Evolutionary conservation across 225 moss, liverwort and hornwort genomes (phyloP), one percentile per base, ranked within the genome.

Genomic region (Straminergon stramineum): DNA sequence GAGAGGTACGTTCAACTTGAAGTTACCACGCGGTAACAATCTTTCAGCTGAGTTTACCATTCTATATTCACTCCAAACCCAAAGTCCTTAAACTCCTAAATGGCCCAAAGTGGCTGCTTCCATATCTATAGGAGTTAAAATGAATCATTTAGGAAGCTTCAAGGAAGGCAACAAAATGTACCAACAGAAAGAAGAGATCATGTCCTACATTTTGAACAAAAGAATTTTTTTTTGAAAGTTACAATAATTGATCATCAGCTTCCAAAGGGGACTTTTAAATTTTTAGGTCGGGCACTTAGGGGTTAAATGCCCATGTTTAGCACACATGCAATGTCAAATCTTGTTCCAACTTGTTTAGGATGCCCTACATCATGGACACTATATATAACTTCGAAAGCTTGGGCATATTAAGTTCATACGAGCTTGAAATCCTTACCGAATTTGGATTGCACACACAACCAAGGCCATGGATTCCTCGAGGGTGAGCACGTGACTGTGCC

Each of bases 391-490:
- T 75, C n/a, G 34, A 82, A 88, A 88, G 60, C 24, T 52, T 52
- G 48, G 66, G 58, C 85, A 43, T 35, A 60, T 41, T 69, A 61
- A 71, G 34, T 61, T 60, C 76, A 82, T 26, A 77, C 51, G 80
- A 85, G 64, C 78, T 79, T 84, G 43, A 67, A 74, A 78, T 81
- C 81, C 95, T 89, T 90, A 96, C 96, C 93, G 94, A 94, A 79
- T 92, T 94, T 64, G 94, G 94, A 87, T 94, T 96, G 93, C 96
- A 96, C 68, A 93, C 93, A 90, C 96, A 96, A 87, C 95, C 94
- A 81, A 93, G 91, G 66, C 95, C 95, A 93, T 96, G 94, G 73
- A 95, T 93, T 82, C 96, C 96, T 71, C 96, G 92, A 87, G 95
- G 82, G 70, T 95, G 92, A 58, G 93, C 73, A 79, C 91, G 92